Evolutionary conservation across 345 rosid species (phyloP), one percentile per base, ranked within the genome.

Genomic region (Conringia planisiliqua): DNA sequence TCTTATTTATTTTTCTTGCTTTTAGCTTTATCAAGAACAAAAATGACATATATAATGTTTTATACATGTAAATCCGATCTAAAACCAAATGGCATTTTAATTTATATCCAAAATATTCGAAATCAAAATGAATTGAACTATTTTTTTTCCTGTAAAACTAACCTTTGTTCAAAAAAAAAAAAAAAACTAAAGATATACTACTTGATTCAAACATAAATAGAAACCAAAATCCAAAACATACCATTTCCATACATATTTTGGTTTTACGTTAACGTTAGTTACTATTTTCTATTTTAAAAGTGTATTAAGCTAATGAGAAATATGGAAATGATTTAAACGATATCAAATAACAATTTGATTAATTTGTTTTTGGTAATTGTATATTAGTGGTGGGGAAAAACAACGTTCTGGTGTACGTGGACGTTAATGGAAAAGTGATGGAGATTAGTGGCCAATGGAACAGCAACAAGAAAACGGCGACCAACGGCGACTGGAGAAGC

Each of bases 391-490:
- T 60, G 38, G 92, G 87, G 67, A 84, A 69, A 62, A 80, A 59
- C 42, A 82, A 74, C 54, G 77, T 82, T 24, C 78, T 72, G 59
- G 63, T 89, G 57, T 81, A 73, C 44, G 84, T 83, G 3, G 94
- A 89, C 65, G 42, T 33, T 43, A 82, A 87, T 7, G 92, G 86
- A 67, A 88, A 88, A 81, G 80, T 85, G 52, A 63, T 93, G 85
- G 96, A 93, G 70, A 88, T 93, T 22, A 84, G 87, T 75, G 97
- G 91, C 66, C 88, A 78, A 50, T 87, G 89, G 90, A 86, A 85
- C 82, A 84, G 68, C 44, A 82, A 79, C 55, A 80, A 54, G 66
- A 82, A 82, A 57, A 52, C 40, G 32, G 81, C 76, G 68, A 12
- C 66, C 1, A 85, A 79, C 75, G 35, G 79, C 70, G 97, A 93